Conservation (phyloP, 2,329 filamentous ascomycete genomes). For the Thelonectria rubi region DNA sequence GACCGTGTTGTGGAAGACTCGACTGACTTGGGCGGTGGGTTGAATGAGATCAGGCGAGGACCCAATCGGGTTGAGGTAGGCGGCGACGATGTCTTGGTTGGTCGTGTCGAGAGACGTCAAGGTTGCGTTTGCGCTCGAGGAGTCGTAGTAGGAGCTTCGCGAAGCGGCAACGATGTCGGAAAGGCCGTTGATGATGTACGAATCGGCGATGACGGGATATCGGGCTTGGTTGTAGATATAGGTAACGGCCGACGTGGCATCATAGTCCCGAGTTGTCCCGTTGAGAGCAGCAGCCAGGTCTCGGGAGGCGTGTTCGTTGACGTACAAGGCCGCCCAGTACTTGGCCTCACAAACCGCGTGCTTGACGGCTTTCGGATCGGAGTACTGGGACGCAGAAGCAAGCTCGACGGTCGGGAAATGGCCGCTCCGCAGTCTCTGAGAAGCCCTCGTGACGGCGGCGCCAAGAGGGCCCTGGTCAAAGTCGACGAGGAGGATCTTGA, state of each 20-base stretch:
- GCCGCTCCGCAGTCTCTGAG: not conserved
- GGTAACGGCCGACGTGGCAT: not conserved
- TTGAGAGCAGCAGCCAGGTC: not conserved
- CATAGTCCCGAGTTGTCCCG: not conserved
- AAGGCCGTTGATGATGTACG: not conserved
- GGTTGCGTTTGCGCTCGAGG: not conserved
- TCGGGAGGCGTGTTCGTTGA: conserved; percentile 2
- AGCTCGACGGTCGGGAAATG: conserved; percentile 10
- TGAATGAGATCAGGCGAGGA: conserved; percentile 1
- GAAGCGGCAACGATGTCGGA: not conserved
- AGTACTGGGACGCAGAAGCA: not conserved
- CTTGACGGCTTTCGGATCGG: not conserved
- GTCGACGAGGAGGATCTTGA: conserved; percentile 17
- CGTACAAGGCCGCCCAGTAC: conserved; percentile 10
- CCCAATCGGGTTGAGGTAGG: conserved; percentile 4
- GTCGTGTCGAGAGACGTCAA: not conserved
- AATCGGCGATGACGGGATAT: conserved; percentile 3
- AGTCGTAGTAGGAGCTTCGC: conserved; percentile 3
- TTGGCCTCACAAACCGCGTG: conserved; percentile 2
- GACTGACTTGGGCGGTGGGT: conserved; percentile 4
- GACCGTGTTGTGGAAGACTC: conserved; percentile 12
- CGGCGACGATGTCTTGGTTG: not conserved
- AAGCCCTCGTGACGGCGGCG: not conserved
- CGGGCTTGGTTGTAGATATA: conserved; percentile 12
- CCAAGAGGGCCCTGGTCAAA: conserved; percentile 3